phyloP scores from a whole-genome alignment of 2,329 filamentous ascomycete species.

The Emergomyces orientalis region DNA sequence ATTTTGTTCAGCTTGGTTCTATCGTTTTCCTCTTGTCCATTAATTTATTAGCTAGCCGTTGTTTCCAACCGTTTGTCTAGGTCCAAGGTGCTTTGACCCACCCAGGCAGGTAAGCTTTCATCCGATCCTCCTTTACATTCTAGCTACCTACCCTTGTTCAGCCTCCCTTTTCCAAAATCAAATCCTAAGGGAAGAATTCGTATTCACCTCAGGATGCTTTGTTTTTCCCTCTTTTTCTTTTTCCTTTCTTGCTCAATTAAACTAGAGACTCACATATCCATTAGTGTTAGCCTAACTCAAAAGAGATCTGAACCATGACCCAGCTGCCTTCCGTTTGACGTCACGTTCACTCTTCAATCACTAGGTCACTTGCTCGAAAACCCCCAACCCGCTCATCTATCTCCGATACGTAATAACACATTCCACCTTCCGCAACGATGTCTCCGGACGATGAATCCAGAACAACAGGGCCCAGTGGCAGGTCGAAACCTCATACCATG shows the following conservation, averaged over 20 bases:
- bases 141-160: not conserved
- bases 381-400: not conserved
- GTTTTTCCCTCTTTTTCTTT: not conserved
- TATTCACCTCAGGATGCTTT: not conserved
- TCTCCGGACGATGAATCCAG: conserved; percentile 1
- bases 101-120: conserved; percentile 1
- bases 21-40: not conserved
- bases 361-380: conserved; percentile 2
- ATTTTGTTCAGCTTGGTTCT: not conserved
- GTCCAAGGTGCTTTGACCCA: not conserved
- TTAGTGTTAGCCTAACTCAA: not conserved
- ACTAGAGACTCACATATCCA: not conserved
- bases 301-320: not conserved
- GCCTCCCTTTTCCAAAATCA: not conserved
- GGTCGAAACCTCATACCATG: not conserved
- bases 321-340: not conserved
- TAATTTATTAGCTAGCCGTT: not conserved
- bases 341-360: conserved; percentile 1
- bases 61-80: not conserved
- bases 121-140: not conserved
- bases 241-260: not conserved
- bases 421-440: conserved; percentile 1
- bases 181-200: not conserved
- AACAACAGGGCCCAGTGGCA: not conserved
- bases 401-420: not conserved